phyloP scores from a whole-genome alignment of 2,329 filamentous ascomycete genomes.

The Cladosporium sp. region DNA sequence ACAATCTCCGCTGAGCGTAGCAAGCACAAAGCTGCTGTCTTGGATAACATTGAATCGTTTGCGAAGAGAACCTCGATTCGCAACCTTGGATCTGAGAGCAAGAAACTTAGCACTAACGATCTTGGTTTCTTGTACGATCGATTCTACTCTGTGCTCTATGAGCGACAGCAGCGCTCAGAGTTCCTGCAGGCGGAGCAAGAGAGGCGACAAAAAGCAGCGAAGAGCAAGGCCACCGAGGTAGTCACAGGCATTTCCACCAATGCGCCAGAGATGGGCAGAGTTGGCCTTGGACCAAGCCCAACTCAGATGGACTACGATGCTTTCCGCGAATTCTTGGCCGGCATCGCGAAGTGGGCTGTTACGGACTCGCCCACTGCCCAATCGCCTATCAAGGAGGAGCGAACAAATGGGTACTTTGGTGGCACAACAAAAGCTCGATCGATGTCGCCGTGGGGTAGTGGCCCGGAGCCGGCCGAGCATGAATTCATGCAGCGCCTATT shows the following conservation, averaged over 20 bases:
- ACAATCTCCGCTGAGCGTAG: conserved; percentile 85
- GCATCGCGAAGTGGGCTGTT: conserved; percentile 87
- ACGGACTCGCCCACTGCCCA: conserved; percentile 69
- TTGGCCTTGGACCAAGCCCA: conserved; percentile 84
- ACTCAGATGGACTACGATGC: conserved; percentile 97
- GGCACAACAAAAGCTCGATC: conserved; percentile 41
- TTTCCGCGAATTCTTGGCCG: conserved; percentile 88
- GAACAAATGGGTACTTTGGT: conserved; percentile 60
- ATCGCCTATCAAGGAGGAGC: conserved; percentile 53
- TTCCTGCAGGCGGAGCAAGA: conserved; percentile 71
- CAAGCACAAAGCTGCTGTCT: conserved; percentile 90
- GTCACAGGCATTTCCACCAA: conserved; percentile 49
- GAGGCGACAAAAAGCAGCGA: conserved; percentile 63
- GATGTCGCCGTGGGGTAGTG: conserved; percentile 57
- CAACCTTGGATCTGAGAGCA: conserved; percentile 94
- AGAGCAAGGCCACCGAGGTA: conserved; percentile 53
- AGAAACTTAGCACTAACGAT: conserved; percentile 80
- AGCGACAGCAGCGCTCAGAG: conserved; percentile 79
- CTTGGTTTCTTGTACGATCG: conserved; percentile 88
- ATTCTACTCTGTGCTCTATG: conserved; percentile 89
- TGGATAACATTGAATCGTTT: conserved; percentile 96
- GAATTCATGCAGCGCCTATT: conserved; percentile 92
- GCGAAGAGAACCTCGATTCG: conserved; percentile 95
- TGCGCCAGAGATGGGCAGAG: conserved; percentile 75
- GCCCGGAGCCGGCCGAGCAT: conserved; percentile 79